Evolutionary conservation across 164 flowering plant species (phyloP), one percentile per base, ranked within the genome.

Genomic region (Umbellularia californica): DNA sequence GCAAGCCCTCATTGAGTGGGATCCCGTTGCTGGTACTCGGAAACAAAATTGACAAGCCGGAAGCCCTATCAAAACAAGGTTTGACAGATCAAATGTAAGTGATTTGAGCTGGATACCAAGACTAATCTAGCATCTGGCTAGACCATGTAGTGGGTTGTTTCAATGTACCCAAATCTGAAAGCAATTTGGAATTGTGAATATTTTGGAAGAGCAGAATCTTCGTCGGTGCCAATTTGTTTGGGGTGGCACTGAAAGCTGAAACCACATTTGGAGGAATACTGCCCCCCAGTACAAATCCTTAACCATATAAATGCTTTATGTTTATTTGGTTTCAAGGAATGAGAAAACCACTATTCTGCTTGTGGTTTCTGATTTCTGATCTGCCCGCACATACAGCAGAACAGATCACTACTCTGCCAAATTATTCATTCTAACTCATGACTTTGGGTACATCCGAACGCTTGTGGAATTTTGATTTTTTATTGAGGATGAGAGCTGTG

Each of bases 21-120:
- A 91, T 91, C 66, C 93, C 95, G n/a, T 78, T 90, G 85, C 85
- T 90, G 70, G 93, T 90, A 30, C 81, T 90, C 47, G 95, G 95
- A 9, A 91, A 90, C 86, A 91, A 90, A 87, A 88, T 91, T 72
- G 95, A 91, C 83, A 88, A 87, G 76, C 82, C 85, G 13, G 88
- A 84, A 75, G 86, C 93, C 70, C 74, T 91, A 24, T 84, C 89
- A 5, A 87, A 87, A 73, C 82, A 81, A 58, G 88, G 83, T 77
- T 70, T 91, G 73, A 84, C 84, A 1, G 88, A 91, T 70, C 85
- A 87, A 79, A 88, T 91, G 93, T 89, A 82, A 83, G 92, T 82
- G 11, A 27, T 41, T 17, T 22, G 28, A 64, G 67, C 28, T 24
- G 67, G 28, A 6, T 13, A 24, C 10, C 24, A 25, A 64, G 27